phyloP scores from a whole-genome alignment of 805 yeast genomes.

The Blastobotrys parvus region DNA sequence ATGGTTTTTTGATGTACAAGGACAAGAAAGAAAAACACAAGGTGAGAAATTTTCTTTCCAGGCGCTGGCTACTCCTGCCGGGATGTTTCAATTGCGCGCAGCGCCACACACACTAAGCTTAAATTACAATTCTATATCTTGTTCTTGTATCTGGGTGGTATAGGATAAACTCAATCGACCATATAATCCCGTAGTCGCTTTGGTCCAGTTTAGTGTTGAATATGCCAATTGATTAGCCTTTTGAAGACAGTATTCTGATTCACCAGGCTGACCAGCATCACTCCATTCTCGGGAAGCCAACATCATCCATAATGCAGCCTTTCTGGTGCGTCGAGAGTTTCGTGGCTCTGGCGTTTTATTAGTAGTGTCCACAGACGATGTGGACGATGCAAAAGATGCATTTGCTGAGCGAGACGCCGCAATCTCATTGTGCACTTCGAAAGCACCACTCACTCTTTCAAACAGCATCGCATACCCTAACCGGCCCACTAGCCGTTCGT shows the following conservation, averaged over 20 bases:
- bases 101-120: too few relatives aligned
- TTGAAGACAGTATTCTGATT: conserved; percentile 9
- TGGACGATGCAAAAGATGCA: neutral
- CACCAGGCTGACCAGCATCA: conserved; percentile 18
- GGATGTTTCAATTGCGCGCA: too few relatives aligned
- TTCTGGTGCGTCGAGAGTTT: conserved; percentile 57
- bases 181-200: conserved; percentile 7
- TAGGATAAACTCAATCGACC: too few relatives aligned
- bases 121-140: too few relatives aligned
- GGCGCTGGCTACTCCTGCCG: too few relatives aligned
- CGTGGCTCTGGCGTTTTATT: neutral
- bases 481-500: conserved; percentile 29
- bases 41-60: too few relatives aligned
- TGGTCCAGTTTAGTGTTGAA: conserved; percentile 19
- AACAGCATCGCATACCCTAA: conserved; percentile 43
- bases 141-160: too few relatives aligned
- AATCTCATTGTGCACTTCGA: neutral
- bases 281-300: conserved; percentile 70
- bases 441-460: conserved; percentile 46
- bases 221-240: conserved; percentile 17
- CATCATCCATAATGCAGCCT: conserved; percentile 69
- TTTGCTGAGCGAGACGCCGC: neutral
- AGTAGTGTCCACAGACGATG: neutral
- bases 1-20: too few relatives aligned
- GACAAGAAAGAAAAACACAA: too few relatives aligned